Conservation (phyloP, 2,329 filamentous ascomycete species). For the Cordyceps fumosorosea region DNA sequence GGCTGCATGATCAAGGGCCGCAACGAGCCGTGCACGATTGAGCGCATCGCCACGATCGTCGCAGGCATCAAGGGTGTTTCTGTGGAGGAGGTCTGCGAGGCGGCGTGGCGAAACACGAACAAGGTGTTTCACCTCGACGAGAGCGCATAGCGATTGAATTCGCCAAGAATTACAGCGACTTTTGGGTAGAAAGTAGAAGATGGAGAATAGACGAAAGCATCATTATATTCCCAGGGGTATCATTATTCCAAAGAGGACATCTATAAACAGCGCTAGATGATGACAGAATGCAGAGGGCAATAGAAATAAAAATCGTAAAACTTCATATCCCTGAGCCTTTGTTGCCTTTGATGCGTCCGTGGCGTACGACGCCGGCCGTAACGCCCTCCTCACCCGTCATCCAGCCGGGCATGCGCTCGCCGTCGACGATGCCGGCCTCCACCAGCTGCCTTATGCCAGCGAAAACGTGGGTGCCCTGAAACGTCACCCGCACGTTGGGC, state of each 20-base stretch:
- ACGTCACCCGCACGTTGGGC: conserved; percentile 51
- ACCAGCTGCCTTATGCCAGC: conserved; percentile 72
- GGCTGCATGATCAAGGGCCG: conserved; percentile 89
- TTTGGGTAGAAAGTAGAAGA: background rate
- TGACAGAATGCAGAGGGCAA: background rate
- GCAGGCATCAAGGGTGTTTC: conserved; percentile 75
- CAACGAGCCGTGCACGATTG: conserved; percentile 87
- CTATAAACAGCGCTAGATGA: conserved; percentile 2
- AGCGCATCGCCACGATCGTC: conserved; percentile 80
- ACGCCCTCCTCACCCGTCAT: conserved; percentile 84
- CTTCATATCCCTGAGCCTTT: conserved; percentile 47
- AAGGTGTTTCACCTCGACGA: conserved; percentile 69
- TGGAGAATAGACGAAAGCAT: conserved; percentile 12
- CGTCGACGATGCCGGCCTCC: conserved; percentile 68
- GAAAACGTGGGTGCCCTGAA: conserved; percentile 74
- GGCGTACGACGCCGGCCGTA: conserved; percentile 61
- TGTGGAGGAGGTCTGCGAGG: conserved; percentile 79
- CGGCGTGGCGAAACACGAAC: conserved; percentile 75
- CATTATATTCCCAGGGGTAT: conserved; percentile 6
- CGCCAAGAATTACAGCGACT: background rate
- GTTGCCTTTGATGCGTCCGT: conserved; percentile 57
- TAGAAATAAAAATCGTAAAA: background rate
- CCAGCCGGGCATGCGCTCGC: conserved; percentile 77
- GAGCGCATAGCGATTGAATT: conserved; percentile 23
- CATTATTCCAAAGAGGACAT: conserved; percentile 7